These are phyloP conservation scores for Rugonectria rugulosa DNA, from an alignment of 2,329 filamentous ascomycete species.

Conservation along the genomic window DNA sequence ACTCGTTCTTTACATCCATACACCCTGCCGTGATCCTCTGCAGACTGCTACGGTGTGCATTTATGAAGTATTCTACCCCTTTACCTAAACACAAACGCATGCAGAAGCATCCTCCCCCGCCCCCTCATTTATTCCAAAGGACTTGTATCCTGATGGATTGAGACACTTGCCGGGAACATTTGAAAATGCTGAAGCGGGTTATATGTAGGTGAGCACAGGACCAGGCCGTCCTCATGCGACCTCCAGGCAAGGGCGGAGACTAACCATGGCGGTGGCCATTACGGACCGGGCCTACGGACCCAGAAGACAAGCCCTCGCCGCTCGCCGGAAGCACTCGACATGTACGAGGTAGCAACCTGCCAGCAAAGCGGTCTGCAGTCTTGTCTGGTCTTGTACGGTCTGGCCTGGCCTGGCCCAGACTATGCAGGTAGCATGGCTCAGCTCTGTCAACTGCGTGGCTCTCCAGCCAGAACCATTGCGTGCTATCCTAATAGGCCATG, in stretches of 20 bases:
- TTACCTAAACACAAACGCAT: constrained; percentile 10
- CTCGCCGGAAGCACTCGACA: constrained; percentile 20
- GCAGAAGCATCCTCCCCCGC: constrained; percentile 14
- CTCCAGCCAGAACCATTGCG: constrained; percentile 12
- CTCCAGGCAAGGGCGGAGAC: constrained; percentile 23
- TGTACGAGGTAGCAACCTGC: constrained; percentile 22
- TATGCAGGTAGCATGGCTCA: constrained; percentile 24
- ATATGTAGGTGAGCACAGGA: constrained; percentile 28
- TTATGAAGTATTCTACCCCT: too few species aligned
- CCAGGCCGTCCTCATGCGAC: constrained; percentile 38
- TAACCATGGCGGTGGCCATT: constrained; percentile 25
- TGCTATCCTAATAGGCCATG: too few species aligned
- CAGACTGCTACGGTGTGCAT: too few species aligned
- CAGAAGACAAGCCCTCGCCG: constrained; percentile 22
- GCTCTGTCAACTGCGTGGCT: constrained; percentile 20
- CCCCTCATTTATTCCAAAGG: constrained; percentile 13
- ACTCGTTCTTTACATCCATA: constrained; percentile 10
- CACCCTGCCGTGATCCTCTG: constrained; percentile 21
- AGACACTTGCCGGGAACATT: constrained; percentile 10
- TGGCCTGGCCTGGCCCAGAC: constrained; percentile 12
- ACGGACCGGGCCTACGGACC: constrained; percentile 23
- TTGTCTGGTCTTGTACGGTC: neutral
- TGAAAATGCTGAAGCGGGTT: constrained; percentile 12
- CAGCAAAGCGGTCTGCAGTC: constrained; percentile 25
- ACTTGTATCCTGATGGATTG: constrained; percentile 11